phyloP scores from a whole-genome alignment of 2,329 filamentous ascomycete species.

The Hymenoscyphus scutula region DNA sequence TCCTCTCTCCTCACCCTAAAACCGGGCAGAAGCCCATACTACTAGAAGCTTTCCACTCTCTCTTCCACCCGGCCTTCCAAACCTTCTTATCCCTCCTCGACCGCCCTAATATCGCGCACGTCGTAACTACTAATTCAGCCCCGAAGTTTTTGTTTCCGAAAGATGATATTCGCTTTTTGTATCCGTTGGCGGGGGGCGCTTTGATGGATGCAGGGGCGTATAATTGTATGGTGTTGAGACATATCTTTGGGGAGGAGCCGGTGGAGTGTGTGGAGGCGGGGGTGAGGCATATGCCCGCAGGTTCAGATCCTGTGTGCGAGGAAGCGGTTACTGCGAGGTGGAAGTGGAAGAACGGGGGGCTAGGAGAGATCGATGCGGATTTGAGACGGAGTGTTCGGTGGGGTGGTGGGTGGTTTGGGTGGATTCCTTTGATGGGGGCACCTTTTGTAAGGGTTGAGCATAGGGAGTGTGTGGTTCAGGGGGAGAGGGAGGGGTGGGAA shows the following conservation, averaged over 20 bases:
- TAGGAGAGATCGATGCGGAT: conserved; percentile 36
- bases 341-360: conserved; percentile 41
- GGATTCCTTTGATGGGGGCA: conserved; percentile 31
- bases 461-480: conserved; percentile 48
- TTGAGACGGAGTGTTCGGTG: conserved; percentile 28
- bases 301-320: conserved; percentile 37
- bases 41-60: conserved; percentile 52
- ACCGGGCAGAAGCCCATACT: conserved; percentile 42
- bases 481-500: conserved; percentile 38
- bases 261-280: conserved; percentile 39
- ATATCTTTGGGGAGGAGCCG: conserved; percentile 41
- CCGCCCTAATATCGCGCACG: conserved; percentile 39
- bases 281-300: conserved; percentile 31
- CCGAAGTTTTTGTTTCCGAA: conserved; percentile 35
- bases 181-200: conserved; percentile 38
- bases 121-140: conserved; percentile 33
- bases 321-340: conserved; percentile 38
- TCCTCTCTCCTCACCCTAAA: conserved; percentile 19
- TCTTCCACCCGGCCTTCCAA: conserved; percentile 50
- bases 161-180: conserved; percentile 46
- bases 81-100: conserved; percentile 43
- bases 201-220: conserved; percentile 44
- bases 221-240: conserved; percentile 39
- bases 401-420: conserved; percentile 10
- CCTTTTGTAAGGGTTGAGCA: conserved; percentile 40